Percentiles rank a stretch among this genome's conserved stretches.
Evolutionary conservation across 352 stramenopile species (phyloP).

Genomic region (Phytophthora podocarpi): DNA sequence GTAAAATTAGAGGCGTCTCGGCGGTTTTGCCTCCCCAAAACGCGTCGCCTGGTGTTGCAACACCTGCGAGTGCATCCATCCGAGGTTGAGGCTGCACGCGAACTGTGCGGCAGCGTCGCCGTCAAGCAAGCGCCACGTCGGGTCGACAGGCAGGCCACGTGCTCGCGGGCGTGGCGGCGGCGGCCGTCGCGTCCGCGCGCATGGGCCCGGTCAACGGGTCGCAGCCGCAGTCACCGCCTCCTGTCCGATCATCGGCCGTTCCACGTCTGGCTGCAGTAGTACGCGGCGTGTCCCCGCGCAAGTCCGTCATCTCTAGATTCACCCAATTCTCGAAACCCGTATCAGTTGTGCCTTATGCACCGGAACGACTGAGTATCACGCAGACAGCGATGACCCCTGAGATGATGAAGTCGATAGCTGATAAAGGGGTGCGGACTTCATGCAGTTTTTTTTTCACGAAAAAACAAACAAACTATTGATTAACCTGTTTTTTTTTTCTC

Average conservation of each 20-base stretch:
- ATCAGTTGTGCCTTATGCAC: conserved; percentile 66
- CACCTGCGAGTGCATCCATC: too few species aligned
- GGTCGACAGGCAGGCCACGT: conserved; percentile 24
- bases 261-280: conserved; percentile 25
- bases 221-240: not conserved
- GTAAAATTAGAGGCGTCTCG: conserved; percentile 4
- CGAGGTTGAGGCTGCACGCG: too few species aligned
- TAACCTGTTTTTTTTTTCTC: not conserved
- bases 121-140: conserved; percentile 10
- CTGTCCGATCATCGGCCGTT: not conserved
- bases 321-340: conserved; percentile 50
- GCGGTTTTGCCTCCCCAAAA: not conserved
- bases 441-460: too few species aligned
- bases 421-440: conserved; percentile 49
- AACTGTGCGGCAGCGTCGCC: too few species aligned
- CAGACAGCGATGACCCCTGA: conserved; percentile 52
- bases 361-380: conserved; percentile 70
- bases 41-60: not conserved
- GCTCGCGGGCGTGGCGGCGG: conserved; percentile 18
- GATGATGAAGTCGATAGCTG: conserved; percentile 45
- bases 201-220: conserved; percentile 4
- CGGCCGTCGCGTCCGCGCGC: conserved; percentile 14
- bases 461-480: too few species aligned
- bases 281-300: conserved; percentile 31
- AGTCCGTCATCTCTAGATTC: conserved; percentile 57